phyloP scores from a whole-genome alignment of 768 basidiomycete species.

The Phylloporus sp. region DNA sequence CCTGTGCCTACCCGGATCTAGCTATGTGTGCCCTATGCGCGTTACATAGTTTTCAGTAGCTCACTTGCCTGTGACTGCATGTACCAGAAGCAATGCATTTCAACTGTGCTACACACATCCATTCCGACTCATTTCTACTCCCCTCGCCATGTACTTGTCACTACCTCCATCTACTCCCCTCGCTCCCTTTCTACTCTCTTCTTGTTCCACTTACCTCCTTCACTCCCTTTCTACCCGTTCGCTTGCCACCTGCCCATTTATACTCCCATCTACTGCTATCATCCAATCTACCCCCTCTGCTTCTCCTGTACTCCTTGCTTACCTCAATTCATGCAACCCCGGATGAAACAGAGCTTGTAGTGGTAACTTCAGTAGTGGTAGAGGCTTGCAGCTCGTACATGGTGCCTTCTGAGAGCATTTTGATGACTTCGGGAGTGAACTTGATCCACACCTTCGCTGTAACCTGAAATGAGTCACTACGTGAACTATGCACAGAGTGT shows the following conservation, averaged over 20 bases:
- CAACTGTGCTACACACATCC: background rate
- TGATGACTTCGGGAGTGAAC: background rate
- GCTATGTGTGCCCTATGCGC: background rate
- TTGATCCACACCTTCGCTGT: background rate
- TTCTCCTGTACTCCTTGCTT: background rate
- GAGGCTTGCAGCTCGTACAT: background rate
- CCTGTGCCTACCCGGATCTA: background rate
- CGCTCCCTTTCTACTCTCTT: background rate
- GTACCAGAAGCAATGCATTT: background rate
- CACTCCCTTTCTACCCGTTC: background rate
- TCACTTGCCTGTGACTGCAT: background rate
- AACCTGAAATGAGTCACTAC: background rate
- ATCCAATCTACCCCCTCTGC: background rate
- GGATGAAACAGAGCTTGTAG: no score
- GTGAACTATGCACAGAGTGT: background rate
- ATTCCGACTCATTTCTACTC: no score
- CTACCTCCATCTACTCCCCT: background rate
- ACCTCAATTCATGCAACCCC: no score
- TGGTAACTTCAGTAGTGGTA: no score
- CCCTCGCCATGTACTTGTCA: no score
- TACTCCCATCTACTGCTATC: no score
- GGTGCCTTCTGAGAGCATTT: background rate
- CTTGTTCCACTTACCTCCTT: background rate
- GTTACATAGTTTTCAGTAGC: background rate
- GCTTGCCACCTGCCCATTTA: no score